A percentile compares a stretch with the other conserved stretches of the same genome.
Conservation (phyloP, 2,329 filamentous ascomycete species). For the Chrysosporium keratinophilum region DNA sequence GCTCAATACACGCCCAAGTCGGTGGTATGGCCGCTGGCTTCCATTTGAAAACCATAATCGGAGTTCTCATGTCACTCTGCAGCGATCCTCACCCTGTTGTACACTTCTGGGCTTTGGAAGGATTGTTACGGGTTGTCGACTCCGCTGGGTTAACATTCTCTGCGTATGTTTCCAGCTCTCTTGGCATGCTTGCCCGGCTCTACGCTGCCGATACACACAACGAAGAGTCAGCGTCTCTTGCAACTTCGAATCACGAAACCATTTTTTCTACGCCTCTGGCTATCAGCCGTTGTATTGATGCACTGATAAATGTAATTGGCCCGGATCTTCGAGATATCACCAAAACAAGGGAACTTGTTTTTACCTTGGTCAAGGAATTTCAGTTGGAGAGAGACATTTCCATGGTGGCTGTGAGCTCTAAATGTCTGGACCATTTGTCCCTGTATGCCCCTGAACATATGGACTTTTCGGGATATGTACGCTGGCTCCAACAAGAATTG, state of each 20-base stretch:
- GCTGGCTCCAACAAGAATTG: conserved; percentile 66
- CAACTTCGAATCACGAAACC: conserved; percentile 83
- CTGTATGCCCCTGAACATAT: conserved; percentile 84
- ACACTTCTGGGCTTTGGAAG: conserved; percentile 93
- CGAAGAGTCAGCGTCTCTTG: conserved; percentile 64
- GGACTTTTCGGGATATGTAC: conserved; percentile 74
- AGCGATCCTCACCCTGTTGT: conserved; percentile 92
- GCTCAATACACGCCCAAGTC: conserved; percentile 87
- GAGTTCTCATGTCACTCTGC: conserved; percentile 93
- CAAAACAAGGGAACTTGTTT: conserved; percentile 83
- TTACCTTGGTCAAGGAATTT: conserved; percentile 76
- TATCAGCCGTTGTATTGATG: conserved; percentile 80
- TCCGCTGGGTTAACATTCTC: conserved; percentile 89
- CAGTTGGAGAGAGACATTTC: conserved; percentile 60
- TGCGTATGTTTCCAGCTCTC: conserved; percentile 74
- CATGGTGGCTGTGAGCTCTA: conserved; percentile 65
- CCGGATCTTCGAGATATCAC: conserved; percentile 87
- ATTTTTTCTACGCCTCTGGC: conserved; percentile 72
- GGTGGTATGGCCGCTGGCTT: conserved; percentile 96
- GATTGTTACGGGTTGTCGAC: conserved; percentile 73
- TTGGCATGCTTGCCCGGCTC: conserved; percentile 88
- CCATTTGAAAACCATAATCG: conserved; percentile 93
- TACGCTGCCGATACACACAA: conserved; percentile 90
- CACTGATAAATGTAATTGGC: conserved; percentile 90
- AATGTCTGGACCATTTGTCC: conserved; percentile 80